Evolutionary conservation across 2,329 filamentous ascomycete genomes (phyloP), one percentile per base, ranked within the genome.

Genomic region (Plenodomus tracheiphilus): DNA sequence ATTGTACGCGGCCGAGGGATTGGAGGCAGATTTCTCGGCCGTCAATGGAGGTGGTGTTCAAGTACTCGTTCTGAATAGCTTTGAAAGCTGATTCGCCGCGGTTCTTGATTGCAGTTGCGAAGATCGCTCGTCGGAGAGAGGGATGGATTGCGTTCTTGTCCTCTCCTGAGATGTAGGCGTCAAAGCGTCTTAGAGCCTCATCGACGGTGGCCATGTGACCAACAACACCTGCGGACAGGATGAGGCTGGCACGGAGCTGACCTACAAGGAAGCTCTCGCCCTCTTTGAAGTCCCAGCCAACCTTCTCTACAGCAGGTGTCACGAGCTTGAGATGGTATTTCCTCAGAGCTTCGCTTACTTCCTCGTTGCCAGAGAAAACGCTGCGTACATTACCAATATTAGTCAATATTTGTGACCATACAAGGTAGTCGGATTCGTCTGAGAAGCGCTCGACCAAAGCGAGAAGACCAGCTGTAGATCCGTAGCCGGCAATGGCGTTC

Each of bases 401-500:
- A 56, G 87, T 85, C 7, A 95, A 79, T 25, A 96, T 85, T 69
- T 96, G 90, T 48, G 85, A 85, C 88, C 94, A 95, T 4, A 97
- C 93, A 41, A 96, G 81, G 64, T 91, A 92, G 71, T 93, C 91
- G 1, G 81, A 81, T 75, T 99, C 94, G 43, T 82, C 78, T 52
- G 85, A 81, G 73, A 97, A 92, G n/a, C 88, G 88, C 70, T 96
- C 84, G 10, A 96, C 76, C 62, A 99, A 88, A 11, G 88, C 85
- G 22, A 99, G 78, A 11, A 99, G 80, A 8, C 89, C 88, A 19
- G 91, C 79, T 0, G 92, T 96, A 3, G 85, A 89, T 41, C 88
- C 87, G 67, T 94, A 85, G 18, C 94, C 94, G 49, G 94, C 89
- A 52, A 95, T 85, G 32, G 94, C 91, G 57, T 97, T 82, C 42